Evolutionary conservation across 1,284 basidiomycete genomes (phyloP).

Genomic region (Ustilago lituana): DNA sequence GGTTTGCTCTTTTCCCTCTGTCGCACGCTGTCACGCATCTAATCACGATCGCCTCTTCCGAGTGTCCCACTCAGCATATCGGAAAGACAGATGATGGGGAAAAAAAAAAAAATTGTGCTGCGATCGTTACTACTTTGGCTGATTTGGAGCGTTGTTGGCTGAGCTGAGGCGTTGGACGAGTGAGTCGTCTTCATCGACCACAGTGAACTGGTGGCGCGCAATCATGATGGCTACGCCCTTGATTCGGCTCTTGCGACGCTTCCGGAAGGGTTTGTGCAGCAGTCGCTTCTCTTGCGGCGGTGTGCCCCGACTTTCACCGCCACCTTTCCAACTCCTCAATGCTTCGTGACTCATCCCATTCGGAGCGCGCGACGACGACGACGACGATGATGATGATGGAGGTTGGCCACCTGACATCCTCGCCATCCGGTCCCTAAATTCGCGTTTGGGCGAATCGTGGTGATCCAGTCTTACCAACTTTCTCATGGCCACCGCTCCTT

Average conservation of each 20-base stretch:
- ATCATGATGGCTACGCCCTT: conserved; percentile 39
- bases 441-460: conserved; percentile 26
- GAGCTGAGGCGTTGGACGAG: conserved; percentile 10
- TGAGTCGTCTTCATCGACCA: conserved; percentile 44
- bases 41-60: too few species aligned
- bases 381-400: too few species aligned
- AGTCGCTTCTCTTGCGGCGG: conserved; percentile 12
- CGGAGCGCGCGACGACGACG: too few species aligned
- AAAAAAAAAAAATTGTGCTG: too few species aligned
- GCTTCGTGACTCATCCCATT: neutral
- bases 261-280: conserved; percentile 22
- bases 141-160: neutral
- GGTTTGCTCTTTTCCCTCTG: too few species aligned
- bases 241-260: conserved; percentile 33
- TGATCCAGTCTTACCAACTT: conserved; percentile 17
- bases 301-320: neutral
- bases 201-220: conserved; percentile 30
- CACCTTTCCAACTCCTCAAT: neutral
- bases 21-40: too few species aligned
- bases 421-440: conserved; percentile 17
- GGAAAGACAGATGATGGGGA: too few species aligned
- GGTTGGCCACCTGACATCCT: neutral
- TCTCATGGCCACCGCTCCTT: conserved; percentile 6
- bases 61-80: too few species aligned
- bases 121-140: too few species aligned